These are phyloP conservation scores for Scortechinia acanthostroma DNA, from an alignment of 2,329 filamentous ascomycete genomes.

Conservation along the genomic window DNA sequence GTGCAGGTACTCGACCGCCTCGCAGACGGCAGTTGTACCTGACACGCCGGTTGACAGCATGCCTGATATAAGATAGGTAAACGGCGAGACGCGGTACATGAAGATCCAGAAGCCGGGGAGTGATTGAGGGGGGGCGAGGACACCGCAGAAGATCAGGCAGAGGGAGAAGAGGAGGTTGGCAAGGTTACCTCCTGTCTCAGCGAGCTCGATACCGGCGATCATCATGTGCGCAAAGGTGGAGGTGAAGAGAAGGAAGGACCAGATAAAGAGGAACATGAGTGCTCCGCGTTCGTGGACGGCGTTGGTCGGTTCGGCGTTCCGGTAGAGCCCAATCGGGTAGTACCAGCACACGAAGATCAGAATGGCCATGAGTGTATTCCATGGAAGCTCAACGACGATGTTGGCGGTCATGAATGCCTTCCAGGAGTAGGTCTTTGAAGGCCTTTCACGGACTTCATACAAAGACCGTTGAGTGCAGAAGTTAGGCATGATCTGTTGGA, in stretches of 20 bases:
- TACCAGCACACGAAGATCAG: constrained; percentile 59
- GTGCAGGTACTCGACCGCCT: constrained; percentile 52
- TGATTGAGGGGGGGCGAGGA: constrained; percentile 48
- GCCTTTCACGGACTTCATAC: constrained; percentile 73
- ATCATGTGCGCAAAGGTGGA: constrained; percentile 13
- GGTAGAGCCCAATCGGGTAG: constrained; percentile 55
- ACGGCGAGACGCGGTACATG: constrained; percentile 68
- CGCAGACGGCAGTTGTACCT: constrained; percentile 50
- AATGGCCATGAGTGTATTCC: constrained; percentile 53
- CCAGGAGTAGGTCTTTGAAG: constrained; percentile 62
- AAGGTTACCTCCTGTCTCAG: not conserved
- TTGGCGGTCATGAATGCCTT: constrained; percentile 58
- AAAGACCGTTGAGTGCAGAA: constrained; percentile 69
- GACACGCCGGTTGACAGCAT: constrained; percentile 60
- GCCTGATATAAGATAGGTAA: constrained; percentile 67
- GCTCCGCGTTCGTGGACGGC: constrained; percentile 31
- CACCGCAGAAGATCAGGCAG: constrained; percentile 28
- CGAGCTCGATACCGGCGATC: constrained; percentile 5
- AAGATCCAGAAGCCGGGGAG: constrained; percentile 74
- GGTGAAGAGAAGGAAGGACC: constrained; percentile 16
- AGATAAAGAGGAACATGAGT: constrained; percentile 57
- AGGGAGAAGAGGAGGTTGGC: constrained; percentile 7
- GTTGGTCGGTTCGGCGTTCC: constrained; percentile 25
- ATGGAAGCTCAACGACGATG: constrained; percentile 62
- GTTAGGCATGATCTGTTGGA: constrained; percentile 70